These are phyloP conservation scores for Danielia reshetovae DNA, from an alignment of 805 yeast species.

Conservation along the genomic window DNA sequence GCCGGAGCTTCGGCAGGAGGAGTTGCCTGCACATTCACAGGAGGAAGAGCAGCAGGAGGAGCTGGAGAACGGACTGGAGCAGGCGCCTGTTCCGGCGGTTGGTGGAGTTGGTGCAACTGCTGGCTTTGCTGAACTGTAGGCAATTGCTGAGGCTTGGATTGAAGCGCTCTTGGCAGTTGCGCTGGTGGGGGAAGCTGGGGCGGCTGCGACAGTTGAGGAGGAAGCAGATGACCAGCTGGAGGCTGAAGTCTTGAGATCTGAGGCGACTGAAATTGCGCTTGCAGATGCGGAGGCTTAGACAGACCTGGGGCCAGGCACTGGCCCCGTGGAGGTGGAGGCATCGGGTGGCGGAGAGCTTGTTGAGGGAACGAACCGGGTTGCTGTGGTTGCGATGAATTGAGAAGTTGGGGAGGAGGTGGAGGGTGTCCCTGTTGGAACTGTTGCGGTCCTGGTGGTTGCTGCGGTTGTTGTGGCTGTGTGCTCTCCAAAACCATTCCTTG, in stretches of 20 bases:
- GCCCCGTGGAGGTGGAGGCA: constrained; percentile 2
- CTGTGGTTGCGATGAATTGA: constrained; percentile 8
- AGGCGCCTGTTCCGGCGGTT: constrained; percentile 6
- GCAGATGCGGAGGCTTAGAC: neutral
- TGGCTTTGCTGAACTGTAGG: constrained; percentile 7
- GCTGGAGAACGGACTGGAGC: constrained; percentile 4
- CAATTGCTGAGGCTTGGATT: constrained; percentile 2
- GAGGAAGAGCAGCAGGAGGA: constrained; percentile 6
- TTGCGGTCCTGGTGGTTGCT: constrained; percentile 15
- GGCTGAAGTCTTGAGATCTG: neutral
- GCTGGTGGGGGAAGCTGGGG: constrained; percentile 1
- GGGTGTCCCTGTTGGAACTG: constrained; percentile 9
- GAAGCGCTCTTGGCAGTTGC: too few species aligned
- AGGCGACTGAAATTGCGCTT: neutral
- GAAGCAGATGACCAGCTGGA: too few species aligned
- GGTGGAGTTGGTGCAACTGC: constrained; percentile 2
- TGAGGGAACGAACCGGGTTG: constrained; percentile 12
- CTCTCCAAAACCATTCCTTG: constrained; percentile 60
- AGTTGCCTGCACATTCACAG: constrained; percentile 4
- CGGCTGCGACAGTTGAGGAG: constrained; percentile 1
- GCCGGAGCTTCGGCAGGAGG: neutral
- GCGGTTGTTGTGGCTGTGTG: constrained; percentile 23
- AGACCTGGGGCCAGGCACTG: too few species aligned
- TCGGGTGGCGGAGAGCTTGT: constrained; percentile 6
- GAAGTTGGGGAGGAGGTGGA: constrained; percentile 11